phyloP scores from a whole-genome alignment of 495 filamentous ascomycete genomes.

The Aspergillus nidulans region DNA sequence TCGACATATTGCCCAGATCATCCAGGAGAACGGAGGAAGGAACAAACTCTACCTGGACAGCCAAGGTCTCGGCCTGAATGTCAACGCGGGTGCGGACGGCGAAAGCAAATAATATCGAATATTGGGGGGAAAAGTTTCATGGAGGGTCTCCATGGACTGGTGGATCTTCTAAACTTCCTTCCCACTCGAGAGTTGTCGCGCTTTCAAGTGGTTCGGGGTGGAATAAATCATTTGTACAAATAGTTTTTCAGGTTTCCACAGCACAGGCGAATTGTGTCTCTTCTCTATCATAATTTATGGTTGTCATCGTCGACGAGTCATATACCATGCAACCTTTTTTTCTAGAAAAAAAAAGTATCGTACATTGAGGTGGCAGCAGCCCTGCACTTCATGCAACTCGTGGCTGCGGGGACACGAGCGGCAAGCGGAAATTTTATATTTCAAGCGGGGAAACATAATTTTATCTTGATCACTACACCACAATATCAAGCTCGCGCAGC shows the following conservation, averaged over 20 bases:
- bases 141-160: slow-evolving; percentile 5
- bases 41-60: slow-evolving; percentile 94
- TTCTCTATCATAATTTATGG: slow-evolving; percentile 28
- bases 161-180: background rate
- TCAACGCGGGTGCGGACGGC: slow-evolving; percentile 48
- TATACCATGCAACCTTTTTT: background rate
- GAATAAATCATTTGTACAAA: slow-evolving; percentile 39
- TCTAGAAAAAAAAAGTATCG: background rate
- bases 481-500: background rate
- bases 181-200: slow-evolving; percentile 10
- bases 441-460: slow-evolving; percentile 11
- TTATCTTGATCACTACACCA: background rate
- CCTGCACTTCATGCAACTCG: background rate
- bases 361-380: too few species aligned
- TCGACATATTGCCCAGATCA: slow-evolving; percentile 70
- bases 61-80: slow-evolving; percentile 86
- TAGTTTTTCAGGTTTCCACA: slow-evolving; percentile 34
- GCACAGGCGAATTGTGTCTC: slow-evolving; percentile 34
- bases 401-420: slow-evolving; percentile 31
- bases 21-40: slow-evolving; percentile 80
- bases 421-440: slow-evolving; percentile 27
- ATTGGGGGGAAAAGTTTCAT: background rate
- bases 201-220: slow-evolving; percentile 19
- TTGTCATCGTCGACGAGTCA: background rate
- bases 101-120: slow-evolving; percentile 32